Evolutionary conservation across 129 eudicot species (phyloP).

Genomic region (Centella asiatica): DNA sequence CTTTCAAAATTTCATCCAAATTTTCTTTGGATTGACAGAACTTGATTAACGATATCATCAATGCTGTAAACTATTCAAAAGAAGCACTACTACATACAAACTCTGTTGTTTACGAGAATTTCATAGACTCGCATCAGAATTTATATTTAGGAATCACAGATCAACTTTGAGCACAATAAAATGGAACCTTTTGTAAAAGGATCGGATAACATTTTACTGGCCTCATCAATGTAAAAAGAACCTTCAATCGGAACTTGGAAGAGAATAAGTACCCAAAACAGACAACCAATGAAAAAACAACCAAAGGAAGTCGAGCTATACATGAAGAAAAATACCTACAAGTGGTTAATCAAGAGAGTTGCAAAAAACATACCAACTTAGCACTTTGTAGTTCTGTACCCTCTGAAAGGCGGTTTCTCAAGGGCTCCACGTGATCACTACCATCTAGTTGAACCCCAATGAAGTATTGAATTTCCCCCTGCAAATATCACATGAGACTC

Average conservation of each 20-base stretch:
- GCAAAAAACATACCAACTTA: constrained; percentile 55
- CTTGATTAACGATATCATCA: too few species aligned
- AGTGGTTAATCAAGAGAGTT: background rate
- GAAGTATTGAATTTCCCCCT: constrained; percentile 98
- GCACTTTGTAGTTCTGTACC: constrained; percentile 78
- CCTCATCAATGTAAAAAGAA: background rate
- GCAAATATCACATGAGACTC: constrained; percentile 13
- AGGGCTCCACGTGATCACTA: constrained; percentile 91
- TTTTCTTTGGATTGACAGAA: too few species aligned
- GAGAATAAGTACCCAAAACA: background rate
- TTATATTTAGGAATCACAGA: too few species aligned
- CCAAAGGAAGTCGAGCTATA: background rate
- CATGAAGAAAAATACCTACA: background rate
- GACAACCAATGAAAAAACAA: background rate
- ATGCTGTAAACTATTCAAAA: too few species aligned
- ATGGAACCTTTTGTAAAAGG: too few species aligned
- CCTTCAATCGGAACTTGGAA: background rate
- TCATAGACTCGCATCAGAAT: too few species aligned
- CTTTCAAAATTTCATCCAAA: too few species aligned
- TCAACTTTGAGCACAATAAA: too few species aligned
- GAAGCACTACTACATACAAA: too few species aligned
- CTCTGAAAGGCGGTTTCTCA: constrained; percentile 89
- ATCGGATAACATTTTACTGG: too few species aligned
- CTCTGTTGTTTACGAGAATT: too few species aligned
- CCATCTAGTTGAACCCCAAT: constrained; percentile 99